Percentiles rank a stretch among this genome's conserved stretches.
Conservation (phyloP, 371 early-diverging fungal species). For the Umbelopsis sp. region DNA sequence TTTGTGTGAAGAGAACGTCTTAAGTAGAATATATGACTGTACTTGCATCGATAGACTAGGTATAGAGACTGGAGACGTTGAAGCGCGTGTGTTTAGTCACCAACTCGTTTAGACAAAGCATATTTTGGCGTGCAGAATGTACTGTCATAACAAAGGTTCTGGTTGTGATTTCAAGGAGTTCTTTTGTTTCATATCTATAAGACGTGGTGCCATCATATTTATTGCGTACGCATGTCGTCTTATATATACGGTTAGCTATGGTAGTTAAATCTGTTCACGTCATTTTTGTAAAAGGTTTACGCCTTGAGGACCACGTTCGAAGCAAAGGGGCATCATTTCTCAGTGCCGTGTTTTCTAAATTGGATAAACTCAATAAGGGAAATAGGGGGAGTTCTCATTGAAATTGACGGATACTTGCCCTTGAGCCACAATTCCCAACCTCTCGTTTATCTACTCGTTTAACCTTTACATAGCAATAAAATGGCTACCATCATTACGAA, state of each 20-base stretch:
- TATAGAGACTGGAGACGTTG: no score
- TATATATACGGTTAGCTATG: no score
- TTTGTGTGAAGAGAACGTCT: no score
- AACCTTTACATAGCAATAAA: background rate
- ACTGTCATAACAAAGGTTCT: background rate
- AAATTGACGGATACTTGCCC: background rate
- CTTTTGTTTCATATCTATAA: background rate
- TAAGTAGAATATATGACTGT: no score
- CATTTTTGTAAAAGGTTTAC: no score
- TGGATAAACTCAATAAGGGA: constrained; percentile 13
- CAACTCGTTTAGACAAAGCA: no score
- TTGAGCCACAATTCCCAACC: background rate
- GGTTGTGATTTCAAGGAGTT: background rate
- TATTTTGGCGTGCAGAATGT: no score
- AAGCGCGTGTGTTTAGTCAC: no score
- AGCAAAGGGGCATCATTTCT: background rate
- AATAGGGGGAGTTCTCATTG: constrained; percentile 1
- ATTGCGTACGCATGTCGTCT: background rate
- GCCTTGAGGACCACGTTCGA: background rate
- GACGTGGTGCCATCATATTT: no score
- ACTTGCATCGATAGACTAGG: no score
- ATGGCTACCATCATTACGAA: background rate
- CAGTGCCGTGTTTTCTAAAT: background rate
- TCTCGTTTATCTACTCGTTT: no score
- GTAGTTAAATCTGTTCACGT: no score